These are phyloP conservation scores for Stephanodiscus minutulus DNA, from an alignment of 108 stramenopile species.

Conservation along the genomic window DNA sequence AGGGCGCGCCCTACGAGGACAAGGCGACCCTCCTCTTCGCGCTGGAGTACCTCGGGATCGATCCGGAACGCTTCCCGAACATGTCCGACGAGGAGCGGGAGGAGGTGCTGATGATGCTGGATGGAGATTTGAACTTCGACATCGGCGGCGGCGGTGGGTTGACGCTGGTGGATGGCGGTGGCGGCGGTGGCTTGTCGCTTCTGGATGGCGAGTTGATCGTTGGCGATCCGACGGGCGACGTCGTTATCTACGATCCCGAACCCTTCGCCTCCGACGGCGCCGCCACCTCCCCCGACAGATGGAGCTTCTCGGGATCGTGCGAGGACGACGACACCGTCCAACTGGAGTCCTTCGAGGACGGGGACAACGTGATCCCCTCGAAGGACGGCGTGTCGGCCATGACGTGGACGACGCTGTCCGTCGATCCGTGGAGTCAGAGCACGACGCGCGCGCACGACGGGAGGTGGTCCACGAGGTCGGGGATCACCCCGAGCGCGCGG, in stretches of 20 bases:
- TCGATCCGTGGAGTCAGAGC: no score
- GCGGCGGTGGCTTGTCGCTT: neutral
- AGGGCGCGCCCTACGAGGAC: neutral
- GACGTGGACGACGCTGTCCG: neutral
- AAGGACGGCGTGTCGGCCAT: neutral
- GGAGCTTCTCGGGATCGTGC: neutral
- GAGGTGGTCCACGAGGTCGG: no score
- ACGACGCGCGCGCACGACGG: no score
- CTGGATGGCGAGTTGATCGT: conserved; percentile 6
- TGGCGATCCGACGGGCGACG: conserved; percentile 19
- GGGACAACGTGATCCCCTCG: neutral
- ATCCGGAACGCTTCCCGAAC: neutral
- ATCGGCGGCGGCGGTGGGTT: neutral
- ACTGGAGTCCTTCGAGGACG: conserved; percentile 29
- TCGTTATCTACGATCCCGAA: neutral
- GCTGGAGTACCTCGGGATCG: neutral
- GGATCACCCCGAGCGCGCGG: neutral
- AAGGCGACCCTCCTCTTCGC: neutral
- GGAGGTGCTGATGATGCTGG: conserved; percentile 3
- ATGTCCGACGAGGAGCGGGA: conserved; percentile 14
- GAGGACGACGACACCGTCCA: neutral
- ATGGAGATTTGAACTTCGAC: conserved; percentile 9
- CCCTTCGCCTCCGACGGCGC: neutral
- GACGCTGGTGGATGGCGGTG: neutral
- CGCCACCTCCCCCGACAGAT: neutral